Conservation (phyloP, 139 green algal species). For the Marvania coccoides region DNA sequence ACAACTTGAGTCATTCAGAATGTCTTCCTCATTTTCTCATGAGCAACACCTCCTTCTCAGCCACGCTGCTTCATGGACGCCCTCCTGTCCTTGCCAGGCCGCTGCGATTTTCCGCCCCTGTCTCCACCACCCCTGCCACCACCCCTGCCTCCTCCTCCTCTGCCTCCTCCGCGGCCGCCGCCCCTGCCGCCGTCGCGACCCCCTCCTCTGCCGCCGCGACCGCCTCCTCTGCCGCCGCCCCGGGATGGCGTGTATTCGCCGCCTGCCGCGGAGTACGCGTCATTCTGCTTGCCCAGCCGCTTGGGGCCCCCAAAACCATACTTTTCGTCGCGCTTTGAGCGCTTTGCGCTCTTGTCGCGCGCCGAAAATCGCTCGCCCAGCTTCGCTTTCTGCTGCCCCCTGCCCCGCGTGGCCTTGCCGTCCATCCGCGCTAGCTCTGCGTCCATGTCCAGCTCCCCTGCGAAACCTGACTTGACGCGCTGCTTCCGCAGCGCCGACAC, state of each 20-base stretch:
- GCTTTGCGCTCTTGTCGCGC: constrained; percentile 44
- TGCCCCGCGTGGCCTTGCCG: background rate
- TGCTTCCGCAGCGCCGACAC: constrained; percentile 79
- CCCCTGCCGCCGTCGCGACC: background rate
- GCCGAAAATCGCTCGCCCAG: constrained; percentile 20
- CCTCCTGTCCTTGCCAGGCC: background rate
- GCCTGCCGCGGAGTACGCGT: constrained; percentile 64
- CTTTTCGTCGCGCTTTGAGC: constrained; percentile 47
- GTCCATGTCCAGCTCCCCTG: constrained; percentile 72
- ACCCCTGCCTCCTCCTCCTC: background rate
- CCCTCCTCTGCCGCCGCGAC: background rate
- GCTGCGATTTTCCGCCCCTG: background rate
- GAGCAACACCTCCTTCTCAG: too few relatives aligned
- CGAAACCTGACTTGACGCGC: constrained; percentile 21
- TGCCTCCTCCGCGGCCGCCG: background rate
- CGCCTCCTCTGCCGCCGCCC: background rate
- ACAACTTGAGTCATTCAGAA: background rate
- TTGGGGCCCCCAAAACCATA: constrained; percentile 86
- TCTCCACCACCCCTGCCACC: background rate
- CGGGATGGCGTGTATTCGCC: constrained; percentile 11
- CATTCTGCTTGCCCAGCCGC: constrained; percentile 83
- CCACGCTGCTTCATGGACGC: background rate
- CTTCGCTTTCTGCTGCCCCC: background rate
- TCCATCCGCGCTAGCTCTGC: constrained; percentile 40
- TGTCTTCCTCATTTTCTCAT: too few relatives aligned